phyloP scores from a whole-genome alignment of 345 rosid genomes.

The Adansonia digitata region DNA sequence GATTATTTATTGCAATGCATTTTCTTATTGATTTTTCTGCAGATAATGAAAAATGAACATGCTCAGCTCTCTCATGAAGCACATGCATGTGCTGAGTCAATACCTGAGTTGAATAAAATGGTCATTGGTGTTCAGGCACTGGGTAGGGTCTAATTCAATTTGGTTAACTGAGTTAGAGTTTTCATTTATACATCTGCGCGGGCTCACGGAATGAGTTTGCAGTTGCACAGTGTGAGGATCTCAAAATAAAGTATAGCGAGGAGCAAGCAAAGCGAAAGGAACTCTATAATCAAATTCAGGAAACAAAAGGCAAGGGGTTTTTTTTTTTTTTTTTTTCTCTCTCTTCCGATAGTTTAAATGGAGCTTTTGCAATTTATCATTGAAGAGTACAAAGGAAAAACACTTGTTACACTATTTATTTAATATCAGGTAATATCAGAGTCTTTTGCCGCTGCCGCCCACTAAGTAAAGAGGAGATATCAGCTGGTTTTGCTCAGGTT shows the following conservation, averaged over 20 bases:
- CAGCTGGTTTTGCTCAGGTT: slow-evolving; percentile 48
- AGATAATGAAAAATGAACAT: slow-evolving; percentile 85
- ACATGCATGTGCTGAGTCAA: slow-evolving; percentile 71
- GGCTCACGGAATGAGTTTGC: slow-evolving; percentile 26
- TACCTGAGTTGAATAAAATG: slow-evolving; percentile 80
- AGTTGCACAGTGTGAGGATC: slow-evolving; percentile 91
- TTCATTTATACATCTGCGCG: background rate
- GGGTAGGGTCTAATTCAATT: slow-evolving; percentile 42
- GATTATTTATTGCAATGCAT: background rate
- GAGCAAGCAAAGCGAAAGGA: slow-evolving; percentile 87
- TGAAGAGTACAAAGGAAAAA: background rate
- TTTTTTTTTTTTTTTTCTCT: too few relatives aligned
- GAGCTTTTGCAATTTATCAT: slow-evolving; percentile 2
- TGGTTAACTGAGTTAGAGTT: slow-evolving; percentile 1
- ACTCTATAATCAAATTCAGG: slow-evolving; percentile 84
- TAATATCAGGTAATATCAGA: slow-evolving; percentile 73
- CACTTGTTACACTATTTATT: background rate
- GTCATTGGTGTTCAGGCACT: slow-evolving; percentile 78
- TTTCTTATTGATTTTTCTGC: slow-evolving; percentile 13
- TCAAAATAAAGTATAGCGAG: slow-evolving; percentile 65
- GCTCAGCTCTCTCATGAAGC: slow-evolving; percentile 69
- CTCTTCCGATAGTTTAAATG: slow-evolving; percentile 3
- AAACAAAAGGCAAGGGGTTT: slow-evolving; percentile 67
- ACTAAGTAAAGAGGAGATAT: slow-evolving; percentile 55
- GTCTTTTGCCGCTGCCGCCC: slow-evolving; percentile 96